These are phyloP conservation scores for Logfia minima DNA, from an alignment of 129 eudicot genomes.

Conservation along the genomic window DNA sequence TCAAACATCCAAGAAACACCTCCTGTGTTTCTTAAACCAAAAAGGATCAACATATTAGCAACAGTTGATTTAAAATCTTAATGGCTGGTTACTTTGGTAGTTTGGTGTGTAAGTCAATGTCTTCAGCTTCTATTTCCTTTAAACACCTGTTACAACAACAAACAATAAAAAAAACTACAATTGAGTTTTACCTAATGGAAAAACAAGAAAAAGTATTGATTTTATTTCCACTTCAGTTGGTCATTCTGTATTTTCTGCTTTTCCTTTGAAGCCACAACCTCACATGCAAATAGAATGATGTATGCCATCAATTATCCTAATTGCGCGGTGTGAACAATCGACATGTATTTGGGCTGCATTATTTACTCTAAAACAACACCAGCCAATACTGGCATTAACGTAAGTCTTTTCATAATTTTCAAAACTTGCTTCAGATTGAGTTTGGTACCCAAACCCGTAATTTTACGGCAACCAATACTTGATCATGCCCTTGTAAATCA, in stretches of 20 bases:
- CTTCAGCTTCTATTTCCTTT: constrained; percentile 24
- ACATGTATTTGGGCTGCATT: no score
- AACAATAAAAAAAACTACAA: background rate
- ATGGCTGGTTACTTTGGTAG: constrained; percentile 18
- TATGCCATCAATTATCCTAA: background rate
- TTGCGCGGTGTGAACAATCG: background rate
- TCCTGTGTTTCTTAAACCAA: background rate
- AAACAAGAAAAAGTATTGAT: background rate
- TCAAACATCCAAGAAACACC: constrained; percentile 3
- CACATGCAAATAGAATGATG: background rate
- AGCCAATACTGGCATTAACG: no score
- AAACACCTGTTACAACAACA: background rate
- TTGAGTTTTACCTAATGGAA: background rate
- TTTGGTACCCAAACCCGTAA: no score
- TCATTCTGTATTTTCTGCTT: background rate
- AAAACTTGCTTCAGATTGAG: no score
- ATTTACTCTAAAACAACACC: no score
- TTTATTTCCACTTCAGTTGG: background rate
- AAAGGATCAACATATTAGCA: constrained; percentile 3
- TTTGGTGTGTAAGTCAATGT: constrained; percentile 15
- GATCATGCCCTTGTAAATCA: constrained; percentile 1
- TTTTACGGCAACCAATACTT: no score
- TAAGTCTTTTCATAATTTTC: no score
- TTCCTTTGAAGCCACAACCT: background rate
- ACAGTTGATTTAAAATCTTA: background rate